Evolutionary conservation across 352 stramenopile genomes (phyloP).

Genomic region (Thalassiosira tumida): DNA sequence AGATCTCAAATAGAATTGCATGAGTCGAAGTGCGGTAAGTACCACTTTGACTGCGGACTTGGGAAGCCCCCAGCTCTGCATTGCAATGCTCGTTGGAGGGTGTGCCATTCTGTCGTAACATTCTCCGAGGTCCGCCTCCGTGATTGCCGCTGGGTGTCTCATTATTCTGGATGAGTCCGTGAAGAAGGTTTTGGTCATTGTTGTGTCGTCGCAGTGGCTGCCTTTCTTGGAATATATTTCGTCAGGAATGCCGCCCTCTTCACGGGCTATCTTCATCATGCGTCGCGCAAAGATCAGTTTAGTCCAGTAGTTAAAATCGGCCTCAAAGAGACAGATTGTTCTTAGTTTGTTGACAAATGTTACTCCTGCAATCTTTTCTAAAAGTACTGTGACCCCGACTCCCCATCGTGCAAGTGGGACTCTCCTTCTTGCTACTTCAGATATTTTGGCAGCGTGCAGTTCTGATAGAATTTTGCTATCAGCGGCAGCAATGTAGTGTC

Average conservation of each 20-base stretch:
- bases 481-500: constrained; percentile 33
- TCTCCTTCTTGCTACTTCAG: not conserved
- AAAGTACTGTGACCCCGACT: not conserved
- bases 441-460: constrained; percentile 26
- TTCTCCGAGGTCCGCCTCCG: constrained; percentile 10
- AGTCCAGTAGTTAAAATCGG: constrained; percentile 36
- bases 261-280: not conserved
- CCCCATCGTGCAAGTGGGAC: constrained; percentile 32
- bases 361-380: constrained; percentile 7
- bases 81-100: constrained; percentile 20
- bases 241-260: not conserved
- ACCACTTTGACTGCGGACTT: not conserved
- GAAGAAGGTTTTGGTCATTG: constrained; percentile 27
- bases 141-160: not conserved
- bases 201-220: not conserved
- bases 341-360: constrained; percentile 19
- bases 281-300: constrained; percentile 29
- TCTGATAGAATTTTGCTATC: not conserved
- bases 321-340: constrained; percentile 35
- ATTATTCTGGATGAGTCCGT: not conserved
- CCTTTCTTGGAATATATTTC: constrained; percentile 22
- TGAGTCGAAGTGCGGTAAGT: not conserved
- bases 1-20: not conserved
- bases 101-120: constrained; percentile 47
- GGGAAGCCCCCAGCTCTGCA: constrained; percentile 38